Conservation (phyloP, 140 eudicot species). For the Senecio squalidus region DNA sequence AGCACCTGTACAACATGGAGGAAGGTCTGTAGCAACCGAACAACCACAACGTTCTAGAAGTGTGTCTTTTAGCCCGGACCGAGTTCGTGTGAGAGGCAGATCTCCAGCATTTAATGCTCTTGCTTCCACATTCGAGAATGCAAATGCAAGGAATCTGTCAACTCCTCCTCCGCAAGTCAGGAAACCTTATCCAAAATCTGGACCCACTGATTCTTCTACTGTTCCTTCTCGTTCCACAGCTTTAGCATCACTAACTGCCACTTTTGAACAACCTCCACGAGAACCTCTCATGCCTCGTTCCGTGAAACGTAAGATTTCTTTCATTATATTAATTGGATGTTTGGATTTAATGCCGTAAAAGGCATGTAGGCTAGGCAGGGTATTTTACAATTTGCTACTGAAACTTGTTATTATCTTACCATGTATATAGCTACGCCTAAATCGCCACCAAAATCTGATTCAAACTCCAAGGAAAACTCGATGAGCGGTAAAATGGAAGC, state of each 20-base stretch:
- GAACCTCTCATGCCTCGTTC: slow-evolving; percentile 68
- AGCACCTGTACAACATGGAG: slow-evolving; percentile 60
- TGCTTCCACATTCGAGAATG: slow-evolving; percentile 86
- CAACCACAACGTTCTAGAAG: slow-evolving; percentile 96
- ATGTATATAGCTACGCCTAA: slow-evolving; percentile 46
- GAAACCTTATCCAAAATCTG: slow-evolving; percentile 80
- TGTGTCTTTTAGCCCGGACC: slow-evolving; percentile 76
- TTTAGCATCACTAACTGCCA: slow-evolving; percentile 55
- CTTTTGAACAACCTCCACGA: slow-evolving; percentile 60
- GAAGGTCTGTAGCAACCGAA: slow-evolving; percentile 76
- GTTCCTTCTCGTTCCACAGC: slow-evolving; percentile 56
- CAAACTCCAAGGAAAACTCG: slow-evolving; percentile 48
- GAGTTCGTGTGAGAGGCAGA: slow-evolving; percentile 93
- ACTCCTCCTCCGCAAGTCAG: slow-evolving; percentile 93
- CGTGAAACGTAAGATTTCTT: slow-evolving; percentile 48
- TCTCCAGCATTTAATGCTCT: slow-evolving; percentile 98
- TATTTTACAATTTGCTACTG: not conserved
- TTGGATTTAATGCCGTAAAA: no score
- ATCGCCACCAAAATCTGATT: slow-evolving; percentile 47
- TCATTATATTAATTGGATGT: not conserved
- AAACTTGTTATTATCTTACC: slow-evolving; percentile 17
- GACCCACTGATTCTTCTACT: slow-evolving; percentile 42
- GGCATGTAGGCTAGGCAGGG: no score
- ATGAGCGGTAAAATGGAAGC: slow-evolving; percentile 56
- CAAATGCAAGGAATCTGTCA: slow-evolving; percentile 79